phyloP scores from a whole-genome alignment of 495 filamentous ascomycete species.

The Aspergillus cavernicola region DNA sequence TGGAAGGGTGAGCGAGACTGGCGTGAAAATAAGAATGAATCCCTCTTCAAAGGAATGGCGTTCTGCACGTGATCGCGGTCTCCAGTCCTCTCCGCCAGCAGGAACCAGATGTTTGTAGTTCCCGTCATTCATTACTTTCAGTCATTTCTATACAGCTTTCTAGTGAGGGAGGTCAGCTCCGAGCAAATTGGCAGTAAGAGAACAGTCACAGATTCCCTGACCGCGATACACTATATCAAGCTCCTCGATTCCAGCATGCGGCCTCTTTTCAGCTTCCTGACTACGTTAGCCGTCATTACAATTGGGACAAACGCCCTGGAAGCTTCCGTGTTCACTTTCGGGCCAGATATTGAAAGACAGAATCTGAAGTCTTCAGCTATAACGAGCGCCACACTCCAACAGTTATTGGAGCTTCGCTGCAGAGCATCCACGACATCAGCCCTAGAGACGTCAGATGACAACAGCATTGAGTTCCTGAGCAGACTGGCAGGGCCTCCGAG shows the following conservation, averaged over 20 bases:
- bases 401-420: conserved; percentile 53
- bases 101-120: no score
- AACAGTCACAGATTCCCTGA: no score
- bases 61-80: no score
- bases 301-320: conserved; percentile 29
- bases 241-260: conserved; percentile 24
- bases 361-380: conserved; percentile 12
- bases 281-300: conserved; percentile 23
- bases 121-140: no score
- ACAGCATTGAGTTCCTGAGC: conserved; percentile 45
- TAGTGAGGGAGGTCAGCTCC: not conserved
- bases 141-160: no score
- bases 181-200: no score
- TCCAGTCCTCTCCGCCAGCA: no score
- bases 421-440: conserved; percentile 48
- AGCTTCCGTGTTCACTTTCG: conserved; percentile 38
- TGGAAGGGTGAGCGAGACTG: no score
- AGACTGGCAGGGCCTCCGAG: conserved; percentile 38
- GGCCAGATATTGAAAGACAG: conserved; percentile 4
- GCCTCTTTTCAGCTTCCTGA: conserved; percentile 25
- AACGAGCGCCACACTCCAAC: conserved; percentile 45
- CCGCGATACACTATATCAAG: no score
- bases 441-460: conserved; percentile 42
- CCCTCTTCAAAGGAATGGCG: no score
- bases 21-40: no score